Base-by-base conservation (phyloP, 176 grass and related monocot genomes). In the Oryza nivara region DNA sequence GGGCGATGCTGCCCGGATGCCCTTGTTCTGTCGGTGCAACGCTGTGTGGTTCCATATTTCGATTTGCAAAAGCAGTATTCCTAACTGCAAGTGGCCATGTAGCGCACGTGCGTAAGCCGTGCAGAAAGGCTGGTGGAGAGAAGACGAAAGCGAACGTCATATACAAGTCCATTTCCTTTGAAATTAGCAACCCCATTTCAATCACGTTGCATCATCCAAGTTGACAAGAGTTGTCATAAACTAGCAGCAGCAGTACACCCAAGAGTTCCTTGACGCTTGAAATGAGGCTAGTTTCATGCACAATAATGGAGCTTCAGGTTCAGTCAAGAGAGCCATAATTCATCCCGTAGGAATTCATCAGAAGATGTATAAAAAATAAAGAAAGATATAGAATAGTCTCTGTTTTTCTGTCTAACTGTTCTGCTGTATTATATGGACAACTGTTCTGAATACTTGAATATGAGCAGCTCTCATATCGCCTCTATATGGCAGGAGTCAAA, bases 21-120 rank as follows among this genome's bases (percentile, higher is more conserved):
- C 61, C 19, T 69, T 43, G 7, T 26, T 38, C 2, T 73, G 84
- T 80, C 68, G 68, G 76, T 86, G 84, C 19, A 43, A 41, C 36
- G 67, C 13, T 40, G n/a, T 19, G 43, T 46, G 25, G 3, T 34
- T 71, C 36, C 23, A 25, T 46, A 17, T 5, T 34, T 71, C 23
- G 36, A 25, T 78, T 70, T 63, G 14, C 19, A 75, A 75, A 75
- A 67, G 41, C 14, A 40, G 0, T 38, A 65, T 15, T 69, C 73
- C 38, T 70, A 40, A 14, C 61, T 38, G 17, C 72, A 72, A 83
- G 65, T 71, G 72, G 38, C 19, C 35, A 77, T 77, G 74, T 43
- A 47, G 20, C 20, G 43, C 68, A 28, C 41, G 20, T 67, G 72
- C 61, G 30, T 54, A 52, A 66, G 41, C 52, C 58, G 23, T 26